Base-by-base conservation (phyloP, 75 land plant species). In the Larix kaempferi region DNA sequence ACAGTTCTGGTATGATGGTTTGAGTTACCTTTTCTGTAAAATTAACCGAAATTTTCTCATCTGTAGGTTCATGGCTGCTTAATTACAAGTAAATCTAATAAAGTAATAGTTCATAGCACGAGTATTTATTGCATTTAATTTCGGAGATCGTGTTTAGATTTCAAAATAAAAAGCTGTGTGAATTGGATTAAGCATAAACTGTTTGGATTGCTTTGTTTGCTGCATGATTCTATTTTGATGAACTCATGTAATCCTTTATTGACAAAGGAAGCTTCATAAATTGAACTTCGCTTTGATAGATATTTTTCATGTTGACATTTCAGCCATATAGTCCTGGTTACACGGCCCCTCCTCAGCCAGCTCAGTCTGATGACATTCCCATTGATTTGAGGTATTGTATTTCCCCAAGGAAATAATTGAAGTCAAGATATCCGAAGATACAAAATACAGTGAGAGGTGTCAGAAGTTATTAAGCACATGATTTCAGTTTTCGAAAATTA, bases 261-360 rank as follows among this genome's bases (percentile, higher is more conserved):
- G 17, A 21, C 41, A 19, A 69, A 41, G 11, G 49, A 67, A 67
- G 72, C 49, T 39, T 41, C 39, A 41, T 69, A 22, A 69, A 69
- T 69, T 69, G 73, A 35, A 69, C 21, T 41, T 69, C 49, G 41
- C 73, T 69, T 69, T 41, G 54, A 69, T 74, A 15, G 8, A 54
- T 74, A 56, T 74, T 74, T 74, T 29, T 74, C 33, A 56, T 41
- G 44, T 78, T 59, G 37, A 11, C 29, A 41, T 81, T 66, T 52
- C 82, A 82, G 84, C 76, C 76, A 54, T 82, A 79, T 74, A 78
- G 55, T 52, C 63, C 76, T 39, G 84, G 84, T 17, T 82, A 82
- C 59, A 79, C 81, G 19, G 80, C 80, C 25, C 81, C 82, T 29
- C 73, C 82, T 59, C 56, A 33, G 23, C 84, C 84, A 23, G 37